A percentile compares a stretch with the other conserved stretches of the same genome.
These are phyloP conservation scores for Rhizomucor miehei DNA, from an alignment of 371 early-diverging fungal genomes.

Conservation along the genomic window DNA sequence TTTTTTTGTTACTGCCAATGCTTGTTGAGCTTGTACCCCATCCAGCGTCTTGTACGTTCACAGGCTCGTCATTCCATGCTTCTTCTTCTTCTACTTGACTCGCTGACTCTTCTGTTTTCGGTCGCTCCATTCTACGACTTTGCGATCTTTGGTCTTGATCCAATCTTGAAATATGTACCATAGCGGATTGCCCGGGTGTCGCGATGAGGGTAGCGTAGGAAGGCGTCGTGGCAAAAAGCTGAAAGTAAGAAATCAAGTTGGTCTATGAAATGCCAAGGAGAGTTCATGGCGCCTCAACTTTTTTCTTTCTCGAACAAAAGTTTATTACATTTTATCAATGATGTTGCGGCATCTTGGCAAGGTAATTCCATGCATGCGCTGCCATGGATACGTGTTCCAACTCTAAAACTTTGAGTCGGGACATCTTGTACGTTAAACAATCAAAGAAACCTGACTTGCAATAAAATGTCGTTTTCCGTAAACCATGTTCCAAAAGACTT, in stretches of 20 bases:
- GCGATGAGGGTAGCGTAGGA: neutral
- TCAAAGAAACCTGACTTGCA: no score
- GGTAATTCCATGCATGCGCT: neutral
- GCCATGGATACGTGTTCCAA: neutral
- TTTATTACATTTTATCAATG: neutral
- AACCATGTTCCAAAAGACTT: no score
- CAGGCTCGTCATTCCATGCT: neutral
- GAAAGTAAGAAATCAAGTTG: neutral
- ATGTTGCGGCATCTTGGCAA: neutral
- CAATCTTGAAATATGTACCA: conserved; percentile 10
- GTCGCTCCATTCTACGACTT: neutral
- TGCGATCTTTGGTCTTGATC: conserved; percentile 1
- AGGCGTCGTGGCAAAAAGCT: neutral
- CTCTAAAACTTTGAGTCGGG: neutral
- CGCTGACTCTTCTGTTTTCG: neutral
- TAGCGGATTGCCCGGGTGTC: conserved; percentile 9
- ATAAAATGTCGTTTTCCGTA: no score
- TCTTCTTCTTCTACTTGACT: neutral
- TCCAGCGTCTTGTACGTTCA: neutral
- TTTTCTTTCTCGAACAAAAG: neutral
- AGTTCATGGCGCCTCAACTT: no score
- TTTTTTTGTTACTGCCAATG: no score
- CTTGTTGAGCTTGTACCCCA: no score
- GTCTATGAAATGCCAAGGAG: neutral
- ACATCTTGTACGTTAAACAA: neutral